Evolutionary conservation across 805 yeast genomes (phyloP), one percentile per base, ranked within the genome.

Genomic region (Suhomyces tanzawaensis): DNA sequence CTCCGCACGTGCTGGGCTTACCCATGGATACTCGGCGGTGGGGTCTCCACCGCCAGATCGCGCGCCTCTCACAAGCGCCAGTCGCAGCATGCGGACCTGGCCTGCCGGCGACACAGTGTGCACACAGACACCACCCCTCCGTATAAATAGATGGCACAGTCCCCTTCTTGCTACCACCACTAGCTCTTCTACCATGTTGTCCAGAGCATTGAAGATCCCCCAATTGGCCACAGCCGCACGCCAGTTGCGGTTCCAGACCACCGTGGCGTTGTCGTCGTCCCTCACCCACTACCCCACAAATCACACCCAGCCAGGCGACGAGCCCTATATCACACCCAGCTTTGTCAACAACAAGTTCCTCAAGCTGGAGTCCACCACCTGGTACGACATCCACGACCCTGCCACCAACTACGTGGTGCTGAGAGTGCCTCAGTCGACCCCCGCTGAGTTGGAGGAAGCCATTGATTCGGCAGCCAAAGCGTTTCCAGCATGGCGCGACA

Each of bases 321-420:
- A 65, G 50, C 76, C 77, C 2, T 75, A 75, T 46, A 34, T 69
- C 36, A 76, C 81, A 3, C 80, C 80, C 12, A 56, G 69, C 29
- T 76, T 76, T 52, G 49, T 65, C 64, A 62, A 79, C 53, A 79
- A 79, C 55, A 43, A 76, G 58, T 65, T 75, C 39, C 61, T 74
- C 43, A 66, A 71, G 45, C 71, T 79, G 18, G 71, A 68, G 35
- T 63, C 85, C 6, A 49, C 63, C 11, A 68, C 69, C 44, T 72
- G 88, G 88, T 79, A 72, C 51, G 87, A 82, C 45, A 72, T 84
- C 38, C 79, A 72, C 57, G 91, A 83, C 57, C 91, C 91, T 16
- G 85, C 90, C 41, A 83, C 91, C 38, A 75, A 82, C 59, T 55
- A 66, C 46, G 76, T 82, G 32, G 79, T 84, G 28, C 70, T 84